Conservation (phyloP, 2,329 filamentous ascomycete genomes). For the Fusarium praegraminearum region DNA sequence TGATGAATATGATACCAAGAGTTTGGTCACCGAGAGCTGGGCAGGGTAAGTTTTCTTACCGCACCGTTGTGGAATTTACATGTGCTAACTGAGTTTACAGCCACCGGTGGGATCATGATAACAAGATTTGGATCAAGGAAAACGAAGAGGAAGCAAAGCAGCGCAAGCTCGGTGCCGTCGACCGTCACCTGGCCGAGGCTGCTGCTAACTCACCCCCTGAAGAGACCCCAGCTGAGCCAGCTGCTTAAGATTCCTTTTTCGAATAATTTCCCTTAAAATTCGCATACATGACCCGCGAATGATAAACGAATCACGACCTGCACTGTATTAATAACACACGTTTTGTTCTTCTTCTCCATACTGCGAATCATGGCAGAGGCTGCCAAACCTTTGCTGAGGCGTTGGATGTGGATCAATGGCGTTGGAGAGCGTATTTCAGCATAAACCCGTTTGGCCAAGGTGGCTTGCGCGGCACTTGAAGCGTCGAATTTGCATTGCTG, state of each 20-base stretch:
- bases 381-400: constrained; percentile 14
- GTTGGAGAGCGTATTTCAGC: constrained; percentile 26
- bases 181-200: constrained; percentile 46
- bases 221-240: neutral
- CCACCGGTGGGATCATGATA: constrained; percentile 69
- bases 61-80: neutral
- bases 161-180: constrained; percentile 42
- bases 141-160: constrained; percentile 46
- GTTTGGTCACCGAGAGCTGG: constrained; percentile 70
- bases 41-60: constrained; percentile 64
- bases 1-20: constrained; percentile 74
- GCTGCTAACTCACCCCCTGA: constrained; percentile 27
- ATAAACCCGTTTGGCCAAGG: constrained; percentile 6
- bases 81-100: constrained; percentile 53
- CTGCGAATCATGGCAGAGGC: constrained; percentile 1
- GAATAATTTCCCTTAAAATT: neutral
- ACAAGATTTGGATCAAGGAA: constrained; percentile 70
- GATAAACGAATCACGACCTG: constrained; percentile 21
- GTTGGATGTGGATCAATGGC: constrained; percentile 34
- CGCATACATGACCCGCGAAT: constrained; percentile 7
- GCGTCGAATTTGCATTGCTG: constrained; percentile 16
- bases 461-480: constrained; percentile 10
- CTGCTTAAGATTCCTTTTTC: neutral
- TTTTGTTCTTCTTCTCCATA: neutral
- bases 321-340: constrained; percentile 8